Evolutionary conservation across 192 early-diverging fungal genomes (phyloP).

Genomic region (Coemansia sp.): DNA sequence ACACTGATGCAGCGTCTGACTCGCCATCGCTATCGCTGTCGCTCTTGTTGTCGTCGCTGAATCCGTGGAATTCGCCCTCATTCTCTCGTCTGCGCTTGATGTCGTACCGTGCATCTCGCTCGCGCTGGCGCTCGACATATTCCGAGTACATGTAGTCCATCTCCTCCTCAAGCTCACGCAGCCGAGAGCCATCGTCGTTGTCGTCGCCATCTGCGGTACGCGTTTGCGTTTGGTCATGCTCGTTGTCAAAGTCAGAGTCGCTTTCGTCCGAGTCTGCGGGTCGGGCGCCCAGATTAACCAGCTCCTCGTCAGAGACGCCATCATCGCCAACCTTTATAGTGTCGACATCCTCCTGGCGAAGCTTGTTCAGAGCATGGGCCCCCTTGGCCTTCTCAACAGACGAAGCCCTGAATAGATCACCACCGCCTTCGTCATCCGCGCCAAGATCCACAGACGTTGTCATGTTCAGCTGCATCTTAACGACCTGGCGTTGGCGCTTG

Average conservation of each 20-base stretch:
- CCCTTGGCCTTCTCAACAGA: slow-evolving; percentile 49
- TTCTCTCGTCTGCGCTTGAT: slow-evolving; percentile 69
- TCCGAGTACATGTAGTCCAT: slow-evolving; percentile 66
- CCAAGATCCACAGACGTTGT: slow-evolving; percentile 73
- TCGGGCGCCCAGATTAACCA: slow-evolving; percentile 55
- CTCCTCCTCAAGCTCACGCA: slow-evolving; percentile 65
- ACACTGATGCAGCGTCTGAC: slow-evolving; percentile 9
- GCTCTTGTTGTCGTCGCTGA: slow-evolving; percentile 49
- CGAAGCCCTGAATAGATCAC: slow-evolving; percentile 60
- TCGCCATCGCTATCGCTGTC: slow-evolving; percentile 4
- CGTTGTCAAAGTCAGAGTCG: slow-evolving; percentile 9
- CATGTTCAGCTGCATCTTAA: slow-evolving; percentile 81
- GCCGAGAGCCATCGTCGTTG: slow-evolving; percentile 58
- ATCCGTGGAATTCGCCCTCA: slow-evolving; percentile 68
- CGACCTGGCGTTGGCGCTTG: slow-evolving; percentile 66
- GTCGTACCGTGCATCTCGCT: slow-evolving; percentile 72
- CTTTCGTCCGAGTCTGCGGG: slow-evolving; percentile 27
- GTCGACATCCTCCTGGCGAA: slow-evolving; percentile 41
- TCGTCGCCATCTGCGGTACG: slow-evolving; percentile 51
- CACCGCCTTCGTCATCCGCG: slow-evolving; percentile 63
- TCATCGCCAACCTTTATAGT: slow-evolving; percentile 49
- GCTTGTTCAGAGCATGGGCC: slow-evolving; percentile 29
- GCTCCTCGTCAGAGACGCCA: slow-evolving; percentile 50
- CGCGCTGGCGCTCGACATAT: slow-evolving; percentile 68
- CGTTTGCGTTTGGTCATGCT: not conserved